phyloP scores from a whole-genome alignment of 1,284 basidiomycete species.

The Xerocomus amazonicus region DNA sequence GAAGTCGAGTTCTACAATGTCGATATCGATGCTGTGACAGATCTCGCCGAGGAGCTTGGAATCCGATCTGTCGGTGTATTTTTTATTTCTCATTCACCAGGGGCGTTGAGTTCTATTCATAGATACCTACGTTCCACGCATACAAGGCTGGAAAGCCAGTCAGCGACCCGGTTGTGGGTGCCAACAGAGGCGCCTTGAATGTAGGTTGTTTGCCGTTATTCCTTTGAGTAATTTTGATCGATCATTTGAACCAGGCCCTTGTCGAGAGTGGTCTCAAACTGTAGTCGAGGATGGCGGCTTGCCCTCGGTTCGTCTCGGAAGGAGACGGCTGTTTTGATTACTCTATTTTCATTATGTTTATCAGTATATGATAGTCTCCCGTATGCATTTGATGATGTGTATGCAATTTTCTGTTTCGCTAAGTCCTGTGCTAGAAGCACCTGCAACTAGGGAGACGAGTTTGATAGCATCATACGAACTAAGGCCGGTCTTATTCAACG shows the following conservation, averaged over 20 bases:
- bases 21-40: constrained; percentile 49
- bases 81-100: rapidly evolving
- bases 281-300: background rate
- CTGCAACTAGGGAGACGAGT: too few relatives aligned
- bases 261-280: background rate
- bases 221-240: background rate
- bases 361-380: too few relatives aligned
- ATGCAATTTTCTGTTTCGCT: too few relatives aligned
- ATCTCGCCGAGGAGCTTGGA: constrained; percentile 43
- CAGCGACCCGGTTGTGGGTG: constrained; percentile 55
- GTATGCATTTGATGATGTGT: too few relatives aligned
- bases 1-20: constrained; percentile 65
- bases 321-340: too few relatives aligned
- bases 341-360: too few relatives aligned
- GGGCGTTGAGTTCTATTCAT: background rate
- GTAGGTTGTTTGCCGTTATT: constrained; percentile 7
- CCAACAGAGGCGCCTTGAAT: constrained; percentile 31
- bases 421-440: too few relatives aligned
- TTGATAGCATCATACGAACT: too few relatives aligned
- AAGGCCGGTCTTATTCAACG: too few relatives aligned
- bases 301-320: too few relatives aligned
- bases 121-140: constrained; percentile 75
- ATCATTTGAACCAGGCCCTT: background rate
- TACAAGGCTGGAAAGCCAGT: constrained; percentile 60
- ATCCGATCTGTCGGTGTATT: constrained; percentile 47